phyloP scores from a whole-genome alignment of 768 basidiomycete species.

The Suillus subalutaceus region DNA sequence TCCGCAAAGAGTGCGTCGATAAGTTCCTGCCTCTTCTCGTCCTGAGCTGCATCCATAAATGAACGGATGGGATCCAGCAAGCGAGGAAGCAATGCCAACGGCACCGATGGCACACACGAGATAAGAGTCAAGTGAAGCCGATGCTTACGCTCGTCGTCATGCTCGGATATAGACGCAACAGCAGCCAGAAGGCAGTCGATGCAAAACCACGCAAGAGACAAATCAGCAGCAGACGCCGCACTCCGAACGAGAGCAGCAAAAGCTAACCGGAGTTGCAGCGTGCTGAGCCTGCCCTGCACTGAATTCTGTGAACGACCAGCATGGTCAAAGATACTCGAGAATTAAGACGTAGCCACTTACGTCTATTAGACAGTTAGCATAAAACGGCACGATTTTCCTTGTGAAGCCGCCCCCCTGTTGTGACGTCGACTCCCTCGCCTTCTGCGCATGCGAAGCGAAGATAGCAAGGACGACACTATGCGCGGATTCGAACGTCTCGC shows the following conservation, averaged over 20 bases:
- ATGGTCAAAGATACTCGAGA: slow-evolving; percentile 5
- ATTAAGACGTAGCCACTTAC: slow-evolving; percentile 40
- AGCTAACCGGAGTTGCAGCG: slow-evolving; percentile 70
- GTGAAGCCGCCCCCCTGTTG: slow-evolving; percentile 41
- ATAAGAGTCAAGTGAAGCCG: slow-evolving; percentile 67
- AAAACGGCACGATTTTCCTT: slow-evolving; percentile 71
- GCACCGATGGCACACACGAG: slow-evolving; percentile 65
- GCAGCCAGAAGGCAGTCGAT: slow-evolving; percentile 56
- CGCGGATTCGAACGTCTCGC: slow-evolving; percentile 84
- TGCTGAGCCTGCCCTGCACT: slow-evolving; percentile 58
- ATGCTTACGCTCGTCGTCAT: slow-evolving; percentile 39
- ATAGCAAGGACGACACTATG: slow-evolving; percentile 83
- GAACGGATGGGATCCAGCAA: slow-evolving; percentile 53
- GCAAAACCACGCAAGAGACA: slow-evolving; percentile 69
- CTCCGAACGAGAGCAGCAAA: slow-evolving; percentile 71
- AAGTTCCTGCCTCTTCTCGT: slow-evolving; percentile 45
- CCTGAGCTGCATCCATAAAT: slow-evolving; percentile 34
- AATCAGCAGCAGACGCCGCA: slow-evolving; percentile 47
- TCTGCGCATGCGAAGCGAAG: slow-evolving; percentile 62
- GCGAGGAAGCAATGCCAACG: slow-evolving; percentile 55
- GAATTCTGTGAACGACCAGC: slow-evolving; percentile 54
- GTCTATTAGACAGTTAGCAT: slow-evolving; percentile 69
- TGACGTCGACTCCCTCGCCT: slow-evolving; percentile 17
- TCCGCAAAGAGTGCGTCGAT: slow-evolving; percentile 62
- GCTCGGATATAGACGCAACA: slow-evolving; percentile 20